Percentiles rank a stretch among this genome's conserved stretches.
These are phyloP conservation scores for Tolypocladium nubicola DNA, from an alignment of 2,329 filamentous ascomycete species.

Conservation along the genomic window DNA sequence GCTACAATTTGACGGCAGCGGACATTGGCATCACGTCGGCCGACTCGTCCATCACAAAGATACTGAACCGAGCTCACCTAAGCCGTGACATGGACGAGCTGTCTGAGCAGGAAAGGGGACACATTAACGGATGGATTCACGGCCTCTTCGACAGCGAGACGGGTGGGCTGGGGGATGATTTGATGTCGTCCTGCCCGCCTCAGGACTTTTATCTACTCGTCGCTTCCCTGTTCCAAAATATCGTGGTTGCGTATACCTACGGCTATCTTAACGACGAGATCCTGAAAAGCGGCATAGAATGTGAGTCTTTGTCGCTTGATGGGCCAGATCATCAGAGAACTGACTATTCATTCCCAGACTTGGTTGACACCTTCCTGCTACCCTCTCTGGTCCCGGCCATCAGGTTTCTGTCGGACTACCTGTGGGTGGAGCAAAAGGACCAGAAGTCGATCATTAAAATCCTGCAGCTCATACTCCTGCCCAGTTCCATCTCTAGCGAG, in stretches of 20 bases:
- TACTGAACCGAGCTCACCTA: conserved; percentile 50
- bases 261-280: conserved; percentile 57
- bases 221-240: conserved; percentile 67
- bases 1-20: conserved; percentile 54
- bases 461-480: conserved; percentile 60
- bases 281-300: conserved; percentile 67
- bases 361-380: conserved; percentile 72
- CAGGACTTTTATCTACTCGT: conserved; percentile 75
- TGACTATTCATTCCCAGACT: conserved; percentile 32
- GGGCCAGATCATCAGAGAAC: neutral
- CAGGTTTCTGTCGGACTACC: conserved; percentile 58
- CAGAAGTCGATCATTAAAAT: conserved; percentile 61
- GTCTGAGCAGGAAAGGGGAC: conserved; percentile 50
- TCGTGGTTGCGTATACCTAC: conserved; percentile 57
- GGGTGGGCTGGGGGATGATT: conserved; percentile 64
- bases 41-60: conserved; percentile 58
- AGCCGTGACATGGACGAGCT: conserved; percentile 49
- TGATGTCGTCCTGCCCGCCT: conserved; percentile 72
- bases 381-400: conserved; percentile 68
- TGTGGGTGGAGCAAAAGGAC: conserved; percentile 56
- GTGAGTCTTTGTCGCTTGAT: conserved; percentile 31
- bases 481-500: conserved; percentile 60
- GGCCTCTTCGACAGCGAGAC: conserved; percentile 68
- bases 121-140: conserved; percentile 65
- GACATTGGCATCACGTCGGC: conserved; percentile 51